Evolutionary conservation across 164 flowering plant genomes (phyloP).

Genomic region (Santalum album): DNA sequence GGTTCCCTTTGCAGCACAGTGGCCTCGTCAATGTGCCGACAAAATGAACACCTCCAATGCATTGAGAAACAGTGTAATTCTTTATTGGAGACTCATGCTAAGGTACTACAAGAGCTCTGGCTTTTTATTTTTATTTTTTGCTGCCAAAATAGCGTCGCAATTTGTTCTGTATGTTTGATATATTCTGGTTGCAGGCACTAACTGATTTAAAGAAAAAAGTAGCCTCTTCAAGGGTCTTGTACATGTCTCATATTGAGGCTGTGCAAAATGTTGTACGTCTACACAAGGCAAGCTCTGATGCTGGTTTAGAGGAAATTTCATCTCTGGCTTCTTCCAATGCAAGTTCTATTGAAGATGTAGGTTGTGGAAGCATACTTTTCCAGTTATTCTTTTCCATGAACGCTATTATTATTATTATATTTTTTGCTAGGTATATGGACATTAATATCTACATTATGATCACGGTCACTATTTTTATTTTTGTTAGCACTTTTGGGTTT

Average conservation of each 20-base stretch:
- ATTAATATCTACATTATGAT: no score
- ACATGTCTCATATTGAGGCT: constrained; percentile 74
- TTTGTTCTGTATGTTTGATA: background rate
- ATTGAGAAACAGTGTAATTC: constrained; percentile 60
- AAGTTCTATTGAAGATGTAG: constrained; percentile 52
- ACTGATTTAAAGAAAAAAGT: constrained; percentile 60
- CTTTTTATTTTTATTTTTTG: background rate
- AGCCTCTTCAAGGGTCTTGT: constrained; percentile 45
- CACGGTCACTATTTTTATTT: background rate
- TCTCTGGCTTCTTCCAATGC: constrained; percentile 41
- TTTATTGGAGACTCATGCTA: constrained; percentile 44
- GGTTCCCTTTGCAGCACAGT: constrained; percentile 52
- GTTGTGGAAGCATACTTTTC: constrained; percentile 3
- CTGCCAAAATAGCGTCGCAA: background rate
- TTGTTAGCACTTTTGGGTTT: background rate
- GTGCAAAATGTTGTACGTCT: constrained; percentile 81
- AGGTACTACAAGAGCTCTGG: constrained; percentile 33
- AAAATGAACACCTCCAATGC: constrained; percentile 62
- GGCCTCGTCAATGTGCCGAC: constrained; percentile 47
- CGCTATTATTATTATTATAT: background rate
- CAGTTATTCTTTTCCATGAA: background rate
- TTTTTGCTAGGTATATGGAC: no score
- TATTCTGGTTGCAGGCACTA: constrained; percentile 34
- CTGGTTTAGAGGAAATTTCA: constrained; percentile 66
- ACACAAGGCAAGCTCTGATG: constrained; percentile 71